Base-by-base conservation (phyloP, 768 basidiomycete genomes). In the Mycena albidolilacea region DNA sequence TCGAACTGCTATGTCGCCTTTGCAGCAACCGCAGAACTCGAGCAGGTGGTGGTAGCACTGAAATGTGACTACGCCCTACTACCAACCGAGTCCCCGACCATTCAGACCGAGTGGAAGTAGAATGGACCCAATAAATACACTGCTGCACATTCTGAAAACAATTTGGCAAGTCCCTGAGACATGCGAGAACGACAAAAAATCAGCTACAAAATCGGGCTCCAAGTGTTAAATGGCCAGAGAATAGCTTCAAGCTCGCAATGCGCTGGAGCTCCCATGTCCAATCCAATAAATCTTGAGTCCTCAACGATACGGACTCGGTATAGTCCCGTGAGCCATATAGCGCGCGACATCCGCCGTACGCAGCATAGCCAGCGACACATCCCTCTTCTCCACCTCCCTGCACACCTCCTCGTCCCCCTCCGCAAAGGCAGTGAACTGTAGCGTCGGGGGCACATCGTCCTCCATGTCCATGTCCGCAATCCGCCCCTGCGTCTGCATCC, bases 311-410 rank as follows among this genome's bases (percentile, higher is more conserved):
- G 54, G 62, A 64, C 66, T 41, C 37, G 71, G 71, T 5, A 63
- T n/a, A 19, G 17, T 62, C 43, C 71, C 66, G 8, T 50, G 7
- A 3, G 30, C 0, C 71, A 72, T 72, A 52, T 58, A 68, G 1
- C 21, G 35, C 66, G 71, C 66, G 12, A 68, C 71, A 35, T 72
- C 67, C 57, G 38, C 61, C 61, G 60, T 62, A 1, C 66, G 37
- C 9, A 38, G 35, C 37, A 72, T 48, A 5, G 61, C 67, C 55
- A 64, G 15, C 54, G 17, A 46, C n/a, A 72, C 21, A n/a, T 72
- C 62, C 44, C 61, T 61, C 44, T 14, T 68, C 67, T 84, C 83
- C 41, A 84, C 75, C 37, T 69, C 70, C 67, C 76, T 75, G 75
- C 84, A 50, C 64, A 50, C 66, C 10, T 76, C 64, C 11, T 67